A percentile compares a stretch with the other conserved stretches of the same genome.
Evolutionary conservation across 2,329 filamentous ascomycete species (phyloP).

Genomic region (Dactylella cylindrospora): DNA sequence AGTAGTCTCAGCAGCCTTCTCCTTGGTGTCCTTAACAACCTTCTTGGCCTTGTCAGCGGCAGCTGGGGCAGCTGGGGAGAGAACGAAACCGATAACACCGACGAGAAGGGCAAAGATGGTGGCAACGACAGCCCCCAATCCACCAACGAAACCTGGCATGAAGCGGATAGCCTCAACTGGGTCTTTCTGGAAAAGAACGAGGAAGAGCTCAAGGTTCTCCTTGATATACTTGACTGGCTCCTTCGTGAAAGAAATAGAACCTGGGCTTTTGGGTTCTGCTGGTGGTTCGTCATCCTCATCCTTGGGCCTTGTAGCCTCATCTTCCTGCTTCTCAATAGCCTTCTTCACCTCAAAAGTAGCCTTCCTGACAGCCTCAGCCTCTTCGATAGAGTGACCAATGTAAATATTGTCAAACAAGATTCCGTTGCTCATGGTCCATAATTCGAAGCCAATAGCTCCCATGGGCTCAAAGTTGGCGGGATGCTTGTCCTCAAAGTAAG

Average conservation of each 20-base stretch:
- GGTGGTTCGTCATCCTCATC: conserved; percentile 53
- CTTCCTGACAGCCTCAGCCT: conserved; percentile 82
- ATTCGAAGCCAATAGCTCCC: conserved; percentile 96
- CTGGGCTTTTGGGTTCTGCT: conserved; percentile 68
- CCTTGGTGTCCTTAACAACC: conserved; percentile 56
- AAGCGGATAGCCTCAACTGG: conserved; percentile 82
- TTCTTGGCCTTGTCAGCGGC: conserved; percentile 64
- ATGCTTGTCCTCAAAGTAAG: conserved; percentile 95
- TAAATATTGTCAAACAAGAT: conserved; percentile 99
- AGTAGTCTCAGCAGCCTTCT: conserved; percentile 67
- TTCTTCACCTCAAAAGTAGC: conserved; percentile 91
- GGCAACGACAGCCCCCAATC: conserved; percentile 69
- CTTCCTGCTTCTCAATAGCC: conserved; percentile 74
- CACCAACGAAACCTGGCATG: conserved; percentile 86
- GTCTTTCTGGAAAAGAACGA: conserved; percentile 78
- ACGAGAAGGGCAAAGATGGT: conserved; percentile 71
- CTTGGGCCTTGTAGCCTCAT: conserved; percentile 80
- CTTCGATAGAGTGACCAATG: conserved; percentile 93
- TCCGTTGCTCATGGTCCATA: conserved; percentile 99
- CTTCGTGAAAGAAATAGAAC: conserved; percentile 82
- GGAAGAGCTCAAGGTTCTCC: conserved; percentile 91
- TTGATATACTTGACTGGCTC: conserved; percentile 84
- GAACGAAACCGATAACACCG: conserved; percentile 64
- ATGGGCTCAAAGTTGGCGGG: conserved; percentile 97
- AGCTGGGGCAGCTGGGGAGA: conserved; percentile 63